A percentile compares a stretch with the other conserved stretches of the same genome.
Evolutionary conservation across 2,329 filamentous ascomycete species (phyloP).

Genomic region (Cladophialophora psammophila): DNA sequence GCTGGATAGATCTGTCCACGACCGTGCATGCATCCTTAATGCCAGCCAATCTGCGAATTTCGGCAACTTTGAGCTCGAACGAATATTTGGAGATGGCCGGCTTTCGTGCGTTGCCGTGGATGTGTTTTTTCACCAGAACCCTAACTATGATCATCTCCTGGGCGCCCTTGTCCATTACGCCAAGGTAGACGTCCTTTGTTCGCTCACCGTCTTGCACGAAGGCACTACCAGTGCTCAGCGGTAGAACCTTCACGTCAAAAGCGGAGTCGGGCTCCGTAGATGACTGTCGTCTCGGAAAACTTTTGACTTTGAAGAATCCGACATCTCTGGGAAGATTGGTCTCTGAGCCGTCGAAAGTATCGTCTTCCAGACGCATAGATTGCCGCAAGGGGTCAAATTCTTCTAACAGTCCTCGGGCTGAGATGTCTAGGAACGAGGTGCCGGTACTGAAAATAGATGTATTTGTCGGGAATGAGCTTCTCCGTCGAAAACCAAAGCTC

Average conservation of each 20-base stretch:
- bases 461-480: constrained; percentile 64
- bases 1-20: constrained; percentile 70
- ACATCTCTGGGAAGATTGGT: constrained; percentile 34
- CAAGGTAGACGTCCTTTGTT: constrained; percentile 58
- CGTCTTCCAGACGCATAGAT: constrained; percentile 32
- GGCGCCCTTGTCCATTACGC: constrained; percentile 73
- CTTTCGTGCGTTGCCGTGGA: constrained; percentile 1
- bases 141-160: constrained; percentile 72
- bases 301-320: constrained; percentile 39
- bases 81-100: constrained; percentile 25
- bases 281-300: constrained; percentile 26
- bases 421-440: constrained; percentile 71
- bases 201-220: constrained; percentile 18
- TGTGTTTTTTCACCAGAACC: constrained; percentile 61
- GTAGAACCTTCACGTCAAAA: constrained; percentile 31
- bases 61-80: constrained; percentile 46
- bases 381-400: constrained; percentile 59
- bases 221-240: constrained; percentile 15
- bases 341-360: constrained; percentile 27
- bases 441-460: constrained; percentile 57
- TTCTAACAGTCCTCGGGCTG: constrained; percentile 73
- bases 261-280: constrained; percentile 4
- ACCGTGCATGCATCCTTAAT: constrained; percentile 77
- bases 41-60: constrained; percentile 67
- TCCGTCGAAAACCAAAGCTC: constrained; percentile 64